A percentile compares a stretch with the other conserved stretches of the same genome.
Evolutionary conservation across 305 asterid species (phyloP).

Genomic region (Andrographis paniculata): DNA sequence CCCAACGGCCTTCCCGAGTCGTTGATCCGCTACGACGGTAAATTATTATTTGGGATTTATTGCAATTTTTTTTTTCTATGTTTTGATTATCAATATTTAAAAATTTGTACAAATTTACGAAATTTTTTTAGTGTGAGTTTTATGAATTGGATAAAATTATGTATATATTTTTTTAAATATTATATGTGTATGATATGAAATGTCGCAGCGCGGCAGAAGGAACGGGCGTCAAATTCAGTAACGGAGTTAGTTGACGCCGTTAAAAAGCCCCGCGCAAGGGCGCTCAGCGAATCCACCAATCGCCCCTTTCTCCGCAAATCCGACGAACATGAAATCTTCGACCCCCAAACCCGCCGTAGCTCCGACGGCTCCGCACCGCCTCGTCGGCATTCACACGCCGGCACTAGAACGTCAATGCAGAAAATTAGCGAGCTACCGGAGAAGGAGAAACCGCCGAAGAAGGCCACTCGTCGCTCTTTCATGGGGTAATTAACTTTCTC

Average conservation of each 20-base stretch:
- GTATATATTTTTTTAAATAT: too few relatives aligned
- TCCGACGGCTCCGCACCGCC: slow-evolving; percentile 36
- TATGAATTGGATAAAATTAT: too few relatives aligned
- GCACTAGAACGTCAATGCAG: slow-evolving; percentile 57
- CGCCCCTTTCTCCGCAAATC: slow-evolving; percentile 69
- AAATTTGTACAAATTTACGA: not conserved
- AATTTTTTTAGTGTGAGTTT: too few relatives aligned
- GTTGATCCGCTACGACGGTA: slow-evolving; percentile 93
- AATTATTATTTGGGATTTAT: not conserved
- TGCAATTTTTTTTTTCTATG: not conserved
- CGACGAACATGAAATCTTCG: slow-evolving; percentile 32
- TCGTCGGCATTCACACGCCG: slow-evolving; percentile 86
- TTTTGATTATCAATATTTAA: not conserved
- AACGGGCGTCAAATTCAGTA: slow-evolving; percentile 58
- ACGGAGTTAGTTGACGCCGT: slow-evolving; percentile 73
- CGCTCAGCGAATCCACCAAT: slow-evolving; percentile 77
- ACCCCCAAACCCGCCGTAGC: slow-evolving; percentile 22
- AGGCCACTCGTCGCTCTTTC: slow-evolving; percentile 62
- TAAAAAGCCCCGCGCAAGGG: slow-evolving; percentile 62
- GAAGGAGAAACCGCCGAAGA: slow-evolving; percentile 49
- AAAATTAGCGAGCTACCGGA: slow-evolving; percentile 61
- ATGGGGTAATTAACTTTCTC: slow-evolving; percentile 33
- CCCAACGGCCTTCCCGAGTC: slow-evolving; percentile 98
- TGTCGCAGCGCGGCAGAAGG: slow-evolving; percentile 70
- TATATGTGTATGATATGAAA: not conserved